These are phyloP conservation scores for Lactarius indigo DNA, from an alignment of 768 basidiomycete species.

Conservation along the genomic window DNA sequence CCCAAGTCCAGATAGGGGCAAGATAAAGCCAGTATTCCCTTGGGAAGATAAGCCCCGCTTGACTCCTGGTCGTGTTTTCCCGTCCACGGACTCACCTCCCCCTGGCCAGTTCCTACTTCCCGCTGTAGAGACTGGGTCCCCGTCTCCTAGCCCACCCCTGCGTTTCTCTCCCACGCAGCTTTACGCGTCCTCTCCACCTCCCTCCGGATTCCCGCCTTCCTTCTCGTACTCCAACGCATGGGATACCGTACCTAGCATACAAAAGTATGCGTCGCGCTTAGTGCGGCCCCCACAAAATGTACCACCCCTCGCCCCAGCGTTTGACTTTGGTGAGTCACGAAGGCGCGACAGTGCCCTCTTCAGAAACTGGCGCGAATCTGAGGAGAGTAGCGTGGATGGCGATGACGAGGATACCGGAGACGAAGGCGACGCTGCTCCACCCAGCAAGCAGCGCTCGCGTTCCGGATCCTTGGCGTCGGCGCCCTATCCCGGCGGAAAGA, in stretches of 20 bases:
- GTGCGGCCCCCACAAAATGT: slow-evolving; percentile 45
- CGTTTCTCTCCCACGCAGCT: slow-evolving; percentile 20
- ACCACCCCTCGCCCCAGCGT: slow-evolving; percentile 47
- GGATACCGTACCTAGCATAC: slow-evolving; percentile 79
- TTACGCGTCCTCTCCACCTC: slow-evolving; percentile 35
- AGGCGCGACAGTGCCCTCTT: slow-evolving; percentile 35
- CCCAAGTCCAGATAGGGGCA: slow-evolving; percentile 62
- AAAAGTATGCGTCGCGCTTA: slow-evolving; percentile 64
- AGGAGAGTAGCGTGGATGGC: slow-evolving; percentile 74
- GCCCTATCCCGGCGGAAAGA: slow-evolving; percentile 33
- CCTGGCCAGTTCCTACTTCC: slow-evolving; percentile 24
- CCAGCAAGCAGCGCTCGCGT: slow-evolving; percentile 27
- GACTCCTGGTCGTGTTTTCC: slow-evolving; percentile 70
- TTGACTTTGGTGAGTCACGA: slow-evolving; percentile 40
- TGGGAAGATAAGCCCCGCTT: slow-evolving; percentile 83
- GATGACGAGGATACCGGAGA: slow-evolving; percentile 61
- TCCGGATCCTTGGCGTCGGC: slow-evolving; percentile 36
- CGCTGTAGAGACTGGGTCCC: slow-evolving; percentile 1
- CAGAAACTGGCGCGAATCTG: slow-evolving; percentile 50
- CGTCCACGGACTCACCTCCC: slow-evolving; percentile 26
- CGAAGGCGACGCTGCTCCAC: slow-evolving; percentile 36
- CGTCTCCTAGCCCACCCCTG: slow-evolving; percentile 28
- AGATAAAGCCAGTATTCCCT: slow-evolving; percentile 84
- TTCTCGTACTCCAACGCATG: slow-evolving; percentile 77
- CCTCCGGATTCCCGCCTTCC: slow-evolving; percentile 49